These are phyloP conservation scores for Trichophyton rubrum DNA, from an alignment of 2,329 filamentous ascomycete species.

Conservation along the genomic window DNA sequence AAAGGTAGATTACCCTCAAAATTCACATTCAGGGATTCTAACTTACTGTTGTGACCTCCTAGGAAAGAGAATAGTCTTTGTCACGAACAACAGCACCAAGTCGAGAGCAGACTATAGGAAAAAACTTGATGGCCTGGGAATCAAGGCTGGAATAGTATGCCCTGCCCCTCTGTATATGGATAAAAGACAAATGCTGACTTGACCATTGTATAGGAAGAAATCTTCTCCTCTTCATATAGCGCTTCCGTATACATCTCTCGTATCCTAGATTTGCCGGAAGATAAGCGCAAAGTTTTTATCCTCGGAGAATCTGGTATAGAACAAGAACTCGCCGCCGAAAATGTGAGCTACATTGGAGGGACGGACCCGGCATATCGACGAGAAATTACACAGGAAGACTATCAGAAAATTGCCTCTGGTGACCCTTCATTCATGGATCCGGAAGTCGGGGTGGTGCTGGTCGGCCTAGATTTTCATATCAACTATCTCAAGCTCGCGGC, in stretches of 20 bases:
- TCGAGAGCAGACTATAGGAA: constrained; percentile 84
- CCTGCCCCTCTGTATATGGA: neutral
- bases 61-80: constrained; percentile 91
- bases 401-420: constrained; percentile 55
- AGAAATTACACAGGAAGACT: constrained; percentile 71
- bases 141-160: constrained; percentile 56
- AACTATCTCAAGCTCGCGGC: constrained; percentile 86
- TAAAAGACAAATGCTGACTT: neutral
- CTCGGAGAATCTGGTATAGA: constrained; percentile 87
- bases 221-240: constrained; percentile 93
- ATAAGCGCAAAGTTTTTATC: constrained; percentile 87
- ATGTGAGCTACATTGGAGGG: constrained; percentile 69
- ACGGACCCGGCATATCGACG: constrained; percentile 67
- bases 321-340: constrained; percentile 69
- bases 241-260: constrained; percentile 90
- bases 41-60: constrained; percentile 1
- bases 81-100: constrained; percentile 98
- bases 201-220: constrained; percentile 53
- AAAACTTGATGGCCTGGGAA: constrained; percentile 72
- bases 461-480: constrained; percentile 83
- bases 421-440: constrained; percentile 66
- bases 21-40: neutral
- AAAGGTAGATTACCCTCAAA: constrained; percentile 46
- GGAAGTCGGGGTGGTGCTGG: constrained; percentile 78
- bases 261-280: constrained; percentile 65